phyloP scores from a whole-genome alignment of 805 yeast genomes.

The Scheffersomyces amazonensis region DNA sequence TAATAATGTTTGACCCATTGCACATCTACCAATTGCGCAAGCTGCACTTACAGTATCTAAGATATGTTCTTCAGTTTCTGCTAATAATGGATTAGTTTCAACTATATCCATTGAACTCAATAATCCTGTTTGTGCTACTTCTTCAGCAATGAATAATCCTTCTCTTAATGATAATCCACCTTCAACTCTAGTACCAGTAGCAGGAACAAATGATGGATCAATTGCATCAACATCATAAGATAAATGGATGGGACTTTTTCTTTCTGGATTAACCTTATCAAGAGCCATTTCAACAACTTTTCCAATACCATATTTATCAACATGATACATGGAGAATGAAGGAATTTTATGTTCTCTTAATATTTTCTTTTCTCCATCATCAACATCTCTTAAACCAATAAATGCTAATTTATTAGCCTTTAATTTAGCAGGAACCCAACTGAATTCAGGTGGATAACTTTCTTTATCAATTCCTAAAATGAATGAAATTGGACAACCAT shows the following conservation, averaged over 20 bases:
- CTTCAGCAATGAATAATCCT: constrained; percentile 89
- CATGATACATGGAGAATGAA: constrained; percentile 93
- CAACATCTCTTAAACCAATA: constrained; percentile 94
- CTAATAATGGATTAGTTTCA: constrained; percentile 89
- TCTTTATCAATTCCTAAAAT: constrained; percentile 75
- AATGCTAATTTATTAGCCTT: constrained; percentile 75
- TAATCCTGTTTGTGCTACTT: constrained; percentile 86
- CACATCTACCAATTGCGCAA: constrained; percentile 87
- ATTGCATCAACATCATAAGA: constrained; percentile 96
- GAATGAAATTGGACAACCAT: constrained; percentile 95
- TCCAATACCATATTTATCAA: constrained; percentile 91
- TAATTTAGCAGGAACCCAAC: constrained; percentile 76
- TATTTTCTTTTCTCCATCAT: constrained; percentile 75
- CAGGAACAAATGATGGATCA: constrained; percentile 91
- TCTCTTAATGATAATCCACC: constrained; percentile 95
- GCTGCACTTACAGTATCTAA: constrained; percentile 88
- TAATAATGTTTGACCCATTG: constrained; percentile 85
- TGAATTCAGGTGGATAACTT: constrained; percentile 67
- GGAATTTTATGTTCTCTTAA: constrained; percentile 68
- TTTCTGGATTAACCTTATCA: constrained; percentile 68
- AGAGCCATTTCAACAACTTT: constrained; percentile 91
- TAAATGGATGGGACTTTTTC: constrained; percentile 72
- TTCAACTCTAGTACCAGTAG: constrained; percentile 96
- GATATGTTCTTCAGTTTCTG: constrained; percentile 70
- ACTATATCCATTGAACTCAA: constrained; percentile 87